These are phyloP conservation scores for Penicillium sp. DNA, from an alignment of 2,329 filamentous ascomycete genomes.

Conservation along the genomic window DNA sequence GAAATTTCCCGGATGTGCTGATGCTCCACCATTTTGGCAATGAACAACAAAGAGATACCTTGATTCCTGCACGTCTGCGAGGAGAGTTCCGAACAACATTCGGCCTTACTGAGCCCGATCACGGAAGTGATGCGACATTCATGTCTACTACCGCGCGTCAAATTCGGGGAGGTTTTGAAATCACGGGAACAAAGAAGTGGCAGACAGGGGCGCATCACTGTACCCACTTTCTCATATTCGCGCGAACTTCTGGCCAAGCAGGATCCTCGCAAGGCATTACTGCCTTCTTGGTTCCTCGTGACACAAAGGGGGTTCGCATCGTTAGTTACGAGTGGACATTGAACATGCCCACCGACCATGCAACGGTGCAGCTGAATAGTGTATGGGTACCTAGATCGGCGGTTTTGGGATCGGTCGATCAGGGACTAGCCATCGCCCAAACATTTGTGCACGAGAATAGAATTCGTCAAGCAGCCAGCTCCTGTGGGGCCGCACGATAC, in stretches of 20 bases:
- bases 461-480: conserved; percentile 61
- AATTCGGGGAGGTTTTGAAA: conserved; percentile 43
- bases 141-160: conserved; percentile 56
- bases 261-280: conserved; percentile 58
- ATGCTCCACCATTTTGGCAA: conserved; percentile 63
- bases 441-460: conserved; percentile 66
- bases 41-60: conserved; percentile 52
- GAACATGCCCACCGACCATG: conserved; percentile 67
- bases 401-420: conserved; percentile 53
- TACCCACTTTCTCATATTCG: conserved; percentile 63
- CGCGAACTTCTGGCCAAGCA: conserved; percentile 54
- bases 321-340: conserved; percentile 63
- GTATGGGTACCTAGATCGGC: conserved; percentile 56
- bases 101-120: conserved; percentile 60
- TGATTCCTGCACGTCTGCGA: conserved; percentile 53
- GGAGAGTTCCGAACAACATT: conserved; percentile 59
- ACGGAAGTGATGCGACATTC: conserved; percentile 63
- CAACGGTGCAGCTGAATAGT: conserved; percentile 56
- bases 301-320: conserved; percentile 53
- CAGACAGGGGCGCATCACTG: conserved; percentile 63
- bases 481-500: conserved; percentile 51
- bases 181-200: conserved; percentile 63
- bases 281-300: conserved; percentile 58
- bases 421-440: conserved; percentile 60
- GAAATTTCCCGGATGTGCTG: conserved; percentile 61